Evolutionary conservation across 176 grass and related monocot genomes (phyloP).

Genomic region (Guadua angustifolia): DNA sequence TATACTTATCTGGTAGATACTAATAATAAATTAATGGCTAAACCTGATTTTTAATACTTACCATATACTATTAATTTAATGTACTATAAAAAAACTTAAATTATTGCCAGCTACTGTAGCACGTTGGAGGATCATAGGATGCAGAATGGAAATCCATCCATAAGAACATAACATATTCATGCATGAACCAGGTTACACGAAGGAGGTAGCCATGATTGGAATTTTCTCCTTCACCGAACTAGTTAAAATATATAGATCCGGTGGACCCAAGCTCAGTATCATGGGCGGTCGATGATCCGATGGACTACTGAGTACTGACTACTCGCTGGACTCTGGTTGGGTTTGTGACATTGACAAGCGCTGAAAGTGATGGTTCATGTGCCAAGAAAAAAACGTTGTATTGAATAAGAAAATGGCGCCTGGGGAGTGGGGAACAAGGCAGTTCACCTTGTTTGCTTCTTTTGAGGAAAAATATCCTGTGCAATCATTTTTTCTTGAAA

Average conservation of each 20-base stretch:
- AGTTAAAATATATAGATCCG: slow-evolving; percentile 23
- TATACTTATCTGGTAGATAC: too few species aligned
- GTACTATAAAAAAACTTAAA: too few species aligned
- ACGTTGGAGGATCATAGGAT: too few species aligned
- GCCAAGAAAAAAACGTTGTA: background rate
- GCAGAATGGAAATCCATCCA: background rate
- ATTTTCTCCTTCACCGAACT: background rate
- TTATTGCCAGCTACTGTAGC: too few species aligned
- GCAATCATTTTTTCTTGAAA: too few species aligned
- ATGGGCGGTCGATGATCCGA: slow-evolving; percentile 31
- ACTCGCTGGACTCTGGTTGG: slow-evolving; percentile 26
- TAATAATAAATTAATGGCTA: too few species aligned
- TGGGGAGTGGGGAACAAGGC: slow-evolving; percentile 23
- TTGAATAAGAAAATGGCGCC: background rate
- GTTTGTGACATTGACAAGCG: slow-evolving; percentile 51
- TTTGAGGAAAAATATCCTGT: too few species aligned
- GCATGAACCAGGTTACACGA: background rate
- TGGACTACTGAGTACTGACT: slow-evolving; percentile 40
- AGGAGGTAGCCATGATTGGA: background rate
- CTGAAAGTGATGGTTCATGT: slow-evolving; percentile 44
- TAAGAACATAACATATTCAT: background rate
- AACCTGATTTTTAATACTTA: too few species aligned
- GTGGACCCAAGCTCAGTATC: slow-evolving; percentile 2
- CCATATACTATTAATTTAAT: too few species aligned
- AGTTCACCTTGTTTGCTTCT: slow-evolving; percentile 29